phyloP scores from a whole-genome alignment of 805 yeast genomes.

The Kodamaea fukazawae region DNA sequence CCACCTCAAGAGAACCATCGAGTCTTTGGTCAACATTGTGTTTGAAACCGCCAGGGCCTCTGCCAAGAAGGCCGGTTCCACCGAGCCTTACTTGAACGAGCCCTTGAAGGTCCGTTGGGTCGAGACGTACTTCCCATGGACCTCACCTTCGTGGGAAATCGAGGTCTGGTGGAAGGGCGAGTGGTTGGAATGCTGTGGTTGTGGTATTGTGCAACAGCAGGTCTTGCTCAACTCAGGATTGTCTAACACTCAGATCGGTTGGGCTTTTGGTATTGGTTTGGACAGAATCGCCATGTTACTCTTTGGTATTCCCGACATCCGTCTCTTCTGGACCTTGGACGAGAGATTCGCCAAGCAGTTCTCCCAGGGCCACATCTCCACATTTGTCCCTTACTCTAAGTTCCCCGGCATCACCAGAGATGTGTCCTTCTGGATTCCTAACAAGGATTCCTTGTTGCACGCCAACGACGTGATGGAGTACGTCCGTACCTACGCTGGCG shows the following conservation, averaged over 20 bases:
- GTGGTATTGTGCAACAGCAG: slow-evolving; percentile 82
- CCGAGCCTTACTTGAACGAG: slow-evolving; percentile 57
- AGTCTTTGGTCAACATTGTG: slow-evolving; percentile 76
- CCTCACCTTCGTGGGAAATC: slow-evolving; percentile 96
- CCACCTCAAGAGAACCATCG: slow-evolving; percentile 85
- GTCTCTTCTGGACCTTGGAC: slow-evolving; percentile 88
- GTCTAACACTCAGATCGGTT: slow-evolving; percentile 62
- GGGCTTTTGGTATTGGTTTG: slow-evolving; percentile 97
- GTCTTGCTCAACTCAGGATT: slow-evolving; percentile 74
- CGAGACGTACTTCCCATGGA: slow-evolving; percentile 96
- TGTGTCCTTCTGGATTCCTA: slow-evolving; percentile 86
- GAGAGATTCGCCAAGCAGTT: slow-evolving; percentile 77
- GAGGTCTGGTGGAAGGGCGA: slow-evolving; percentile 99
- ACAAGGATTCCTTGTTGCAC: slow-evolving; percentile 47
- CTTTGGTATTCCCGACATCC: slow-evolving; percentile 92
- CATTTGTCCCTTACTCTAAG: slow-evolving; percentile 85
- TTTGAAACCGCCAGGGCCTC: slow-evolving; percentile 68
- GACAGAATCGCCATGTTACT: slow-evolving; percentile 95
- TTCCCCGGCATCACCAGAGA: slow-evolving; percentile 87
- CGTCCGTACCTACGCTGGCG: slow-evolving; percentile 81
- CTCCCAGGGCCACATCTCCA: slow-evolving; percentile 56
- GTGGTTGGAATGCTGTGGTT: slow-evolving; percentile 96
- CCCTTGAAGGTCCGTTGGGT: slow-evolving; percentile 92
- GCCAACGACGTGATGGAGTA: slow-evolving; percentile 93
- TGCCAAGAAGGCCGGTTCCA: slow-evolving; percentile 58